A percentile compares a stretch with the other conserved stretches of the same genome.
Conservation (phyloP, 306 rosid genomes). For the Quercus dentata region DNA sequence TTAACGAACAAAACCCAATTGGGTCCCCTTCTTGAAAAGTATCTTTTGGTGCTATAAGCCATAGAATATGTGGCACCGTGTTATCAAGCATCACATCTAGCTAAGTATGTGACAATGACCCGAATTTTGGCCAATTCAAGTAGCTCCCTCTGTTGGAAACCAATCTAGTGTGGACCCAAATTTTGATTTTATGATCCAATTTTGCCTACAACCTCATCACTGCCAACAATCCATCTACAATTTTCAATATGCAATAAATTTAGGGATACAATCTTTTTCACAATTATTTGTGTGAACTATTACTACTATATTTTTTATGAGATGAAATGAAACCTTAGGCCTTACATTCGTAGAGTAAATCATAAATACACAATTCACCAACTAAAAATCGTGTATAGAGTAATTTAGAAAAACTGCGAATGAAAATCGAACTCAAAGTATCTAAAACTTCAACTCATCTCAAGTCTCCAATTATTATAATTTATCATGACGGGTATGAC, state of each 20-base stretch:
- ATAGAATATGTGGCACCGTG: not conserved
- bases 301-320: no score
- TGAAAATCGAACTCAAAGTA: no score
- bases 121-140: conserved; percentile 1
- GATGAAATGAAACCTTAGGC: no score
- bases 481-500: no score
- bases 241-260: not conserved
- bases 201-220: not conserved
- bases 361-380: no score
- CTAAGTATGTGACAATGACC: not conserved
- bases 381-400: not conserved
- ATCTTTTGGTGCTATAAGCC: not conserved
- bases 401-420: no score
- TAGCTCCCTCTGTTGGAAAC: conserved; percentile 23
- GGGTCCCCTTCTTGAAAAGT: not conserved
- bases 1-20: not conserved
- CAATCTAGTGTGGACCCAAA: conserved; percentile 12
- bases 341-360: no score
- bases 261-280: no score
- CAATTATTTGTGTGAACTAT: no score
- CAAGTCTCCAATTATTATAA: no score
- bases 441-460: no score
- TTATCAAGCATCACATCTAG: not conserved
- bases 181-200: not conserved
- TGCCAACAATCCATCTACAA: not conserved